Conservation (phyloP, 1,139 yeast species). For the Protomyces macrosporus region DNA sequence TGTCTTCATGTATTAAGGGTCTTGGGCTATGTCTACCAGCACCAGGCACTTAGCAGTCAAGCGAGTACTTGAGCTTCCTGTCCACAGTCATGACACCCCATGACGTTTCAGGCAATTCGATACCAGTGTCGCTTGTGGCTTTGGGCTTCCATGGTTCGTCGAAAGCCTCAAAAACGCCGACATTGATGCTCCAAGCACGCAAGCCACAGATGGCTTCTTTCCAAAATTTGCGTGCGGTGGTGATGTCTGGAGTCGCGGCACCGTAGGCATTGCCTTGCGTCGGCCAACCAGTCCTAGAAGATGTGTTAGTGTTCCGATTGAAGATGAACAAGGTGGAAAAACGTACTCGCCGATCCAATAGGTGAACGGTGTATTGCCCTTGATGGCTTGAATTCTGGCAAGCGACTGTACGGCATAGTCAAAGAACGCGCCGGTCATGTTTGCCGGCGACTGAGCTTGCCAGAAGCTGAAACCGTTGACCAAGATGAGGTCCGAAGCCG, state of each 20-base stretch:
- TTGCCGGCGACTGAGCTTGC: slow-evolving; percentile 85
- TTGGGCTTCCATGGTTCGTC: slow-evolving; percentile 93
- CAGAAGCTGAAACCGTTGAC: slow-evolving; percentile 97
- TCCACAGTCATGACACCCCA: slow-evolving; percentile 32
- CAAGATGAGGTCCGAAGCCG: slow-evolving; percentile 75
- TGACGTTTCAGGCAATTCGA: slow-evolving; percentile 28
- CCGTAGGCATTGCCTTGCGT: slow-evolving; percentile 70
- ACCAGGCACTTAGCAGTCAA: slow-evolving; percentile 14
- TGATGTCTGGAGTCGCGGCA: slow-evolving; percentile 51
- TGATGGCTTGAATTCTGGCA: slow-evolving; percentile 73
- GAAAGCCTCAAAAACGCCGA: slow-evolving; percentile 85
- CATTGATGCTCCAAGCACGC: slow-evolving; percentile 93
- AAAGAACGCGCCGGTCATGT: slow-evolving; percentile 82
- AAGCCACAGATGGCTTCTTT: slow-evolving; percentile 82
- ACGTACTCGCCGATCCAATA: slow-evolving; percentile 74
- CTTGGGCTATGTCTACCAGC: not conserved
- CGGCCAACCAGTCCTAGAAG: slow-evolving; percentile 81
- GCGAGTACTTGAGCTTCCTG: slow-evolving; percentile 27
- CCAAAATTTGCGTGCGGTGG: slow-evolving; percentile 77
- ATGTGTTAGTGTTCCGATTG: not conserved
- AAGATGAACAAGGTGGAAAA: not conserved
- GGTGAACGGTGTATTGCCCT: slow-evolving; percentile 72
- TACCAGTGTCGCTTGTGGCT: slow-evolving; percentile 1
- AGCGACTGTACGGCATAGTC: slow-evolving; percentile 96
- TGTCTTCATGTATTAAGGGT: too few species aligned